Conservation (phyloP, 2,329 filamentous ascomycete genomes). For the Alternaria consortialis region DNA sequence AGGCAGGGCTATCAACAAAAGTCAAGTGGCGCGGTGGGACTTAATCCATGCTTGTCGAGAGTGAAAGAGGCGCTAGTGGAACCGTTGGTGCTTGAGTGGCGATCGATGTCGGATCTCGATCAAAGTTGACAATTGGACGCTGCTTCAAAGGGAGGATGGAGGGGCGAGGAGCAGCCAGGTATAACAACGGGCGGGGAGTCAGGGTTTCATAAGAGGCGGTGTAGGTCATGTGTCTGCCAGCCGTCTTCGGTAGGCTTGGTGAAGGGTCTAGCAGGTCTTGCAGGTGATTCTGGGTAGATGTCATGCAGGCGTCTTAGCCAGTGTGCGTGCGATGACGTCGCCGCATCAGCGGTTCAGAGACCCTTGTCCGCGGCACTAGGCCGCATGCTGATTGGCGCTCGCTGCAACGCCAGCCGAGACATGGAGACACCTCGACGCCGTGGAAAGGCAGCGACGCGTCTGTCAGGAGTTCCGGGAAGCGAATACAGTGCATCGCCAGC, state of each 20-base stretch:
- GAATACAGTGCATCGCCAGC: neutral
- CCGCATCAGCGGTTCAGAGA: slow-evolving; percentile 5
- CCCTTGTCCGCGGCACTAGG: slow-evolving; percentile 14
- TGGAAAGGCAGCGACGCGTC: slow-evolving; percentile 6
- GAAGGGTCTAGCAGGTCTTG: slow-evolving; percentile 12
- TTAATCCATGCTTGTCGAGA: slow-evolving; percentile 1
- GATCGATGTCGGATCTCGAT: neutral
- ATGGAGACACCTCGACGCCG: slow-evolving; percentile 5
- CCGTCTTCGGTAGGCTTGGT: slow-evolving; percentile 11
- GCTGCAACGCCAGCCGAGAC: slow-evolving; percentile 14
- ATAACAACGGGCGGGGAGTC: slow-evolving; percentile 3
- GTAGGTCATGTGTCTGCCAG: slow-evolving; percentile 26
- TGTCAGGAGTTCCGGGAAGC: neutral
- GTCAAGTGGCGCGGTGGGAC: slow-evolving; percentile 5
- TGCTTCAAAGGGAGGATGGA: neutral
- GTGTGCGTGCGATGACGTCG: slow-evolving; percentile 25
- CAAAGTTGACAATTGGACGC: neutral
- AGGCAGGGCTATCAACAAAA: slow-evolving; percentile 11
- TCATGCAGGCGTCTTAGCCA: slow-evolving; percentile 23
- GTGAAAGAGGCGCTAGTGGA: slow-evolving; percentile 16
- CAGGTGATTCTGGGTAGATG: slow-evolving; percentile 20
- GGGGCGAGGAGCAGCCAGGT: neutral
- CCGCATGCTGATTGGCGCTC: slow-evolving; percentile 14
- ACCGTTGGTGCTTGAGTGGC: slow-evolving; percentile 6
- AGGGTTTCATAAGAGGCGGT: slow-evolving; percentile 19